Evolutionary conservation across 805 yeast genomes (phyloP).

Genomic region (Priceomyces medius): DNA sequence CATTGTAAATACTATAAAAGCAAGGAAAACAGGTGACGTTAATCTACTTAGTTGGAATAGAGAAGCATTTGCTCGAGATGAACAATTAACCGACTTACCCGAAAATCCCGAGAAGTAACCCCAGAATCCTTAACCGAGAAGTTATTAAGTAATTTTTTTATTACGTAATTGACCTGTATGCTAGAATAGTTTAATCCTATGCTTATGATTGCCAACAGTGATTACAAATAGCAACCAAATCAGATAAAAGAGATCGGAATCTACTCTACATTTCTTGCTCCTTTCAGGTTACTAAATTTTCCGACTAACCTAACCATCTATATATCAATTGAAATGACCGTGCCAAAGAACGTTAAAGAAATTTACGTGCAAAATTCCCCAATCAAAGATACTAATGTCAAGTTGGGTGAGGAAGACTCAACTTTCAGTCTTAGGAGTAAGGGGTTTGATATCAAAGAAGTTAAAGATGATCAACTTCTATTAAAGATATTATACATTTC

Average conservation of each 20-base stretch:
- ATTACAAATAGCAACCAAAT: too few species aligned
- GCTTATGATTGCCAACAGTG: too few species aligned
- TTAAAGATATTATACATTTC: conserved; percentile 49
- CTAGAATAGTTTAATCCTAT: too few species aligned
- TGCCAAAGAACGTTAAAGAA: conserved; percentile 14
- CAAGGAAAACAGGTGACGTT: conserved; percentile 73
- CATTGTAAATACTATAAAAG: conserved; percentile 56
- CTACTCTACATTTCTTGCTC: too few species aligned
- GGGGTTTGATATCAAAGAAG: conserved; percentile 4
- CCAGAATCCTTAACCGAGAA: too few species aligned
- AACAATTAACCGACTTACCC: conserved; percentile 3
- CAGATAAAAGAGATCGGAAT: too few species aligned
- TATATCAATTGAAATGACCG: too few species aligned
- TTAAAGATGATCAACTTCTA: conserved; percentile 41
- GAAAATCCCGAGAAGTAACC: not conserved
- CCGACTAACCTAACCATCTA: too few species aligned
- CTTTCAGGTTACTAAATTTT: too few species aligned
- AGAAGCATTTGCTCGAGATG: conserved; percentile 27
- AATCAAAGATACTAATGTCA: conserved; percentile 16
- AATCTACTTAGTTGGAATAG: conserved; percentile 71
- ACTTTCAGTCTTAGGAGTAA: conserved; percentile 22
- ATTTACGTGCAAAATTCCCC: conserved; percentile 24
- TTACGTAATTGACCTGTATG: too few species aligned
- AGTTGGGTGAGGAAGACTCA: conserved; percentile 21
- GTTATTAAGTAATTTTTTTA: too few species aligned